Base-by-base conservation (phyloP, 2,329 filamentous ascomycete species). In the Zasmidium citrigriseum region DNA sequence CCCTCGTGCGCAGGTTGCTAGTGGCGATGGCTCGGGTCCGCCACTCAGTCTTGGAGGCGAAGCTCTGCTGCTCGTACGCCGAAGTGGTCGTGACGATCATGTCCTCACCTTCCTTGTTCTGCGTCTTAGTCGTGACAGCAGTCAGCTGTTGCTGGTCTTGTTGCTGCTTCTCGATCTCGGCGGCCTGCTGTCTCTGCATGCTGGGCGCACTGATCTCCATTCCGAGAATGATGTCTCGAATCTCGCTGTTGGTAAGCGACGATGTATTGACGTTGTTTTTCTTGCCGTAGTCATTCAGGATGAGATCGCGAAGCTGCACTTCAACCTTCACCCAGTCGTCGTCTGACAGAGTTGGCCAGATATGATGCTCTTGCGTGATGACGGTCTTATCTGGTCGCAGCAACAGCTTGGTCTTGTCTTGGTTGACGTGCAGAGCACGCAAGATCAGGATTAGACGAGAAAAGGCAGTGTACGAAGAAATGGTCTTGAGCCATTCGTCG, bases 241-340 rank as follows among this genome's bases (percentile, higher is more conserved):
- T 95, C 85, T 99, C 95, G 69, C 90, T 96, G 73, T 87, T 96
- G 1, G 95, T 99, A 77, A 99, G 82, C 74, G 92, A 96, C 16
- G 96, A 96, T 12, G 95, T 93, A 69, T 99, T 99, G 80, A 99
- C 95, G 68, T 98, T 99, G 82, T 99, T 99, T 85, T 99, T 99
- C 85, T 98, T 99, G 72, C 95, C 95, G 73, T 99, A 99, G 73
- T 99, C 95, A 67, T 98, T 97, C 67, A 99, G 74, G 69, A 99
- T 99, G 65, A 99, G 80, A 80, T 99, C 95, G 74, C 95, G 89
- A 45, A 99, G 81, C 72, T 96, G 91, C 47, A 92, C 92, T 82
- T 99, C 95, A n/a, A 99, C 91, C 85, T 97, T 97, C 77, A 99
- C 95, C 95, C 95, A 99, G 63, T 96, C 93, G 68, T 99, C 95